A percentile compares a stretch with the other conserved stretches of the same genome.
These are phyloP conservation scores for Metschnikowia dekortorum DNA, from an alignment of 805 yeast genomes.

Conservation along the genomic window DNA sequence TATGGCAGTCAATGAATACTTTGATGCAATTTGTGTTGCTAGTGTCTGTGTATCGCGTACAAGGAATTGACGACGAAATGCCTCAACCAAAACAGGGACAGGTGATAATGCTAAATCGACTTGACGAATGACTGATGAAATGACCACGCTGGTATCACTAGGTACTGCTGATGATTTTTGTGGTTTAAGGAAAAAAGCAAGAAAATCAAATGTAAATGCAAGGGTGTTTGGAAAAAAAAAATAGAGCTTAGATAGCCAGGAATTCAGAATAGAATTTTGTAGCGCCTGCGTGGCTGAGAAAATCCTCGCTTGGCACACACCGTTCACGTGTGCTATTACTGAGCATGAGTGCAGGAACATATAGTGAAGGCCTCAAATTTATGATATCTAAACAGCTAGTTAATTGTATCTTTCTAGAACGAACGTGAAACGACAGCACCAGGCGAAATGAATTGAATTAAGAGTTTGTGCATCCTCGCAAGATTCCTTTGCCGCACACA, in stretches of 20 bases:
- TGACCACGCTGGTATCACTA: neutral
- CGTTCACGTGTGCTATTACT: neutral
- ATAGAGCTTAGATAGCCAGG: neutral
- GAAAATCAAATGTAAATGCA: slow-evolving; percentile 1
- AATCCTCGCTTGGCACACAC: slow-evolving; percentile 1
- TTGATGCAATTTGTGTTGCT: neutral
- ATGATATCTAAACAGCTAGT: neutral
- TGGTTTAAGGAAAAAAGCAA: neutral
- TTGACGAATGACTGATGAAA: neutral
- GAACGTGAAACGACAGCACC: neutral
- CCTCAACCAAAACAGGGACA: neutral
- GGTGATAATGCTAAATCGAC: neutral
- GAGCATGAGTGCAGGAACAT: neutral
- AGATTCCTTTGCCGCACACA: slow-evolving; percentile 1
- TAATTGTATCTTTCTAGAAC: neutral
- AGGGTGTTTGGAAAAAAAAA: neutral
- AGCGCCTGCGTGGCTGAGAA: slow-evolving; percentile 4
- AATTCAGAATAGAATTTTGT: neutral
- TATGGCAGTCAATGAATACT: neutral
- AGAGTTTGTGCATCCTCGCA: slow-evolving; percentile 2
- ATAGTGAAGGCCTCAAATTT: neutral
- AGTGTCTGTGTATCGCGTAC: neutral
- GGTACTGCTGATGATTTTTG: neutral
- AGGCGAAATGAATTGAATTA: neutral
- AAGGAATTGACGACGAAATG: neutral